These are phyloP conservation scores for Neocucurbitaria cava DNA, from an alignment of 2,329 filamentous ascomycete genomes.

Conservation along the genomic window DNA sequence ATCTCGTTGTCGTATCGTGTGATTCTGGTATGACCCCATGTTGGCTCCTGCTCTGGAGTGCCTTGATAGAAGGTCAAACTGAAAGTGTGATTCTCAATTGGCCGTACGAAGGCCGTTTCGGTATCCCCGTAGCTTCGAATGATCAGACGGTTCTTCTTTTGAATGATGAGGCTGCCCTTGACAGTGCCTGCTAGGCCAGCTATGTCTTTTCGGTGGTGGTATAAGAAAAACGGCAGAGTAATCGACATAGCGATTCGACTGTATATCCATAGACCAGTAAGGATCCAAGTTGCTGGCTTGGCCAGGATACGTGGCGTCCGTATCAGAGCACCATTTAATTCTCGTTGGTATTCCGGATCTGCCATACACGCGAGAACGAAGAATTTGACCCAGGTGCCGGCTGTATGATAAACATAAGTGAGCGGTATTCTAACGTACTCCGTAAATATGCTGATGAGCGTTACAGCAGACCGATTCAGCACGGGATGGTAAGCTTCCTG, in stretches of 20 bases:
- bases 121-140: constrained; percentile 57
- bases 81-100: constrained; percentile 44
- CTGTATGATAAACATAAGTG: constrained; percentile 52
- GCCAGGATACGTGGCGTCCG: constrained; percentile 45
- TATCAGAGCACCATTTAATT: constrained; percentile 55
- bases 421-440: constrained; percentile 44
- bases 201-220: constrained; percentile 58
- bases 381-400: constrained; percentile 57
- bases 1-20: constrained; percentile 58
- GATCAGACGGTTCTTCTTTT: constrained; percentile 56
- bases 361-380: constrained; percentile 59
- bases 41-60: constrained; percentile 54
- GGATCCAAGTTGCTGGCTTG: constrained; percentile 48
- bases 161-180: constrained; percentile 56
- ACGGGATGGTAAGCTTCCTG: constrained; percentile 40
- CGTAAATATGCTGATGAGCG: constrained; percentile 30
- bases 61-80: constrained; percentile 48
- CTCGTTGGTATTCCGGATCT: constrained; percentile 60
- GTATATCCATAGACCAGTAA: constrained; percentile 60
- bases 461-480: constrained; percentile 36
- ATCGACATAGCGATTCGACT: constrained; percentile 54
- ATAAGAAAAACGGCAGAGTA: constrained; percentile 56
- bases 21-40: constrained; percentile 52
- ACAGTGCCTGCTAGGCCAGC: constrained; percentile 57
- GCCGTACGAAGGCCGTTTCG: constrained; percentile 59